Conservation (phyloP, 2,329 filamentous ascomycete species). For the Fusarium sp. region DNA sequence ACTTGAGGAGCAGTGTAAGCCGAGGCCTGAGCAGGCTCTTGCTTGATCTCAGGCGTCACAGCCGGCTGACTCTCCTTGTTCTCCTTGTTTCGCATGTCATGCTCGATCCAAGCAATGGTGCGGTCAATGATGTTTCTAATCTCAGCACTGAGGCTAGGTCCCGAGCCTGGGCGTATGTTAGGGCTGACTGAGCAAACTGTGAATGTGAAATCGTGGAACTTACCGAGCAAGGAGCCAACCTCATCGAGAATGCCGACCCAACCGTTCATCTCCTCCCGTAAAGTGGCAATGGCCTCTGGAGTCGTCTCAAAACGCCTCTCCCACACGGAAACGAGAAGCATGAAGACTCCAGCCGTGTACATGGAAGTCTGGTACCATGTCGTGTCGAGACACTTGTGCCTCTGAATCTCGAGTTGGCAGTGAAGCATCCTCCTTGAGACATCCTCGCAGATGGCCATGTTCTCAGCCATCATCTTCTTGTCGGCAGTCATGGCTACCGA, state of each 20-base stretch:
- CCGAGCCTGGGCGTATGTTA: constrained; percentile 51
- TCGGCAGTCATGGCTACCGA: constrained; percentile 65
- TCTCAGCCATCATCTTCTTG: constrained; percentile 64
- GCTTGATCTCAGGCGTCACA: constrained; percentile 46
- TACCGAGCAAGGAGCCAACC: constrained; percentile 71
- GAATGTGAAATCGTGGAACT: constrained; percentile 41
- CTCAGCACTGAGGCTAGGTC: constrained; percentile 54
- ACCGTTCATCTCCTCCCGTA: constrained; percentile 71
- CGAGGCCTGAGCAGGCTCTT: constrained; percentile 48
- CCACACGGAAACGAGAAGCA: constrained; percentile 72
- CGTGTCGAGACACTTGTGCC: constrained; percentile 73
- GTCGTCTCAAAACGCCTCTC: constrained; percentile 69
- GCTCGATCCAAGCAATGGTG: constrained; percentile 61
- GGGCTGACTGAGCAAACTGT: constrained; percentile 6
- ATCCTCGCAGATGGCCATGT: constrained; percentile 71
- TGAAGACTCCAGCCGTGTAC: constrained; percentile 76
- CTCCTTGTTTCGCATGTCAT: constrained; percentile 54
- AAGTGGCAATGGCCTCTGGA: constrained; percentile 62
- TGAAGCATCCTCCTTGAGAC: constrained; percentile 70
- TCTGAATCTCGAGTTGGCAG: constrained; percentile 65
- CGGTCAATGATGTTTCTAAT: constrained; percentile 59
- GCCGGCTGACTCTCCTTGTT: constrained; percentile 25
- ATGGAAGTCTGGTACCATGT: constrained; percentile 79
- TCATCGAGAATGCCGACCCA: constrained; percentile 75
- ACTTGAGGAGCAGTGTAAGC: constrained; percentile 28